Evolutionary conservation across 306 rosid species (phyloP).

Genomic region (Macrotyloma uniflorum): DNA sequence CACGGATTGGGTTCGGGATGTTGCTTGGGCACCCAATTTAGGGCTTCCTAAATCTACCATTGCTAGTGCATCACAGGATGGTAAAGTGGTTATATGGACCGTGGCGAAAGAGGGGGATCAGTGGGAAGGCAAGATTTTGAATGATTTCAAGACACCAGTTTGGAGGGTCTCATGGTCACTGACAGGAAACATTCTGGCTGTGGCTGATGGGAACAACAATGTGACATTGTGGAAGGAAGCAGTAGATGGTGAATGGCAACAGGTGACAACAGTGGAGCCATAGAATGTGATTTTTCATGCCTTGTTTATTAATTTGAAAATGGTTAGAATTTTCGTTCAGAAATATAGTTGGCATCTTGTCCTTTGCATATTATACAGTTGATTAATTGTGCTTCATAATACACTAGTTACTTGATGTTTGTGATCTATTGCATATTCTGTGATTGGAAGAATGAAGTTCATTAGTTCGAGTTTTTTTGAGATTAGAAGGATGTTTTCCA

Average conservation of each 20-base stretch:
- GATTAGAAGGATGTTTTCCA: conserved; percentile 15
- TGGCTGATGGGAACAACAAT: conserved; percentile 81
- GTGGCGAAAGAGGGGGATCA: conserved; percentile 86
- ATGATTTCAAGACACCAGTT: conserved; percentile 79
- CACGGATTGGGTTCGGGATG: conserved; percentile 85
- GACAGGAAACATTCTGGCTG: conserved; percentile 86
- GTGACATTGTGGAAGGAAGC: conserved; percentile 89
- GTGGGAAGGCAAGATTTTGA: conserved; percentile 82
- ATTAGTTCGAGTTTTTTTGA: conserved; percentile 35
- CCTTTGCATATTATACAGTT: conserved; percentile 37
- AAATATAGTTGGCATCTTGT: conserved; percentile 36
- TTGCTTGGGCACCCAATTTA: conserved; percentile 93
- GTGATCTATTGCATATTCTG: conserved; percentile 29
- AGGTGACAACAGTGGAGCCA: conserved; percentile 78
- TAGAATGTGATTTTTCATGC: conserved; percentile 49
- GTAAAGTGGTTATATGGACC: conserved; percentile 81
- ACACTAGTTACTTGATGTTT: conserved; percentile 35
- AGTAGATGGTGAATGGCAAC: conserved; percentile 89
- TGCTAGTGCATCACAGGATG: conserved; percentile 86
- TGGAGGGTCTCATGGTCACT: conserved; percentile 92
- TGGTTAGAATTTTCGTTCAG: conserved; percentile 43
- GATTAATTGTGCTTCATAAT: conserved; percentile 43
- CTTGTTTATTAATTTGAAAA: conserved; percentile 36
- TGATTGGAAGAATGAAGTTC: conserved; percentile 42
- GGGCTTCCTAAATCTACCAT: conserved; percentile 88